Base-by-base conservation (phyloP, 441 rosid genomes). In the Jatropha podagrica region DNA sequence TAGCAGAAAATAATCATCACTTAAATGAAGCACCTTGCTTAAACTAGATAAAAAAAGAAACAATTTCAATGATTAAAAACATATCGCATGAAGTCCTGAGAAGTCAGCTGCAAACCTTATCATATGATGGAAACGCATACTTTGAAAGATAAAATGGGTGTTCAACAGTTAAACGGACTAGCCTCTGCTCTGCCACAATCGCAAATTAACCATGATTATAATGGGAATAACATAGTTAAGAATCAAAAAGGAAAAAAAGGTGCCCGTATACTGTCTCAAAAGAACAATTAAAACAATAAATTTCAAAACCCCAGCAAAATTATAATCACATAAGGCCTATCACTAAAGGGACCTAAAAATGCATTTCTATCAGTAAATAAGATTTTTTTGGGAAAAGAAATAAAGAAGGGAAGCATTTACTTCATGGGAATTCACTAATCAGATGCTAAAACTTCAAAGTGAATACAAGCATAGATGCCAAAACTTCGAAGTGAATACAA, bases 111-210 rank as follows among this genome's bases (percentile, higher is more conserved):
- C 87, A 76, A 78, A 92, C 98, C 93, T 89, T 85, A 7, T 90
- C 83, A n/a, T 67, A 70, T 1, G 92, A 85, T 0, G 96, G 96
- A 79, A 95, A 89, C 7, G 88, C 46, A 81, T 87, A 95, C 69
- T 78, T 80, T 5, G 71, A 41, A 9, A 86, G 79, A 75, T 85
- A 91, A 27, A 40, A 64, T 0, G 83, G 88, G 79, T 92, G 92
- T 20, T 86, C 85, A 70, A 91, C 61, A 56, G 99, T 95, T 82
- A 81, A 77, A 62, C 90, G 85, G 51, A 95, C 96, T 77, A 95
- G 81, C 85, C 85, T 87, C 97, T 89, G 93, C 87, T 84, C 78
- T 78, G 85, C 86, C 94, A 87, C 85, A 75, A 83, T 65, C 38
- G 62, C 63, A 71, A 80, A 74, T 82, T 59, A 82, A 40, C 73